Conservation (phyloP, 1,139 yeast species). For the Scheffersomyces titani region DNA sequence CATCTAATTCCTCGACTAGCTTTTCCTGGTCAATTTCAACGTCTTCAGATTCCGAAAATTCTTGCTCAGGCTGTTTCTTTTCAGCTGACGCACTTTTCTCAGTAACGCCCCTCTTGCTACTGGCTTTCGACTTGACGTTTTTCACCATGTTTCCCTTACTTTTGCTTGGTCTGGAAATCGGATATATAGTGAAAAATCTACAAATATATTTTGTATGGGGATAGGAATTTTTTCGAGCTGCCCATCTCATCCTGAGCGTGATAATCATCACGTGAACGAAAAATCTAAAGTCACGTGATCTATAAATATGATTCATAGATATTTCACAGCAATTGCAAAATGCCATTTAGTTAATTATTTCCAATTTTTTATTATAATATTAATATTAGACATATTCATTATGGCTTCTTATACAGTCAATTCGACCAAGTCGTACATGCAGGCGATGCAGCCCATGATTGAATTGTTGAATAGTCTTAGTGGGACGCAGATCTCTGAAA, state of each 20-base stretch:
- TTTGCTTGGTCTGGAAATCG: slow-evolving; percentile 8
- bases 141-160: slow-evolving; percentile 12
- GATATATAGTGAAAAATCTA: no score
- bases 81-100: neutral
- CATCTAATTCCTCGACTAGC: slow-evolving; percentile 50
- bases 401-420: slow-evolving; percentile 48
- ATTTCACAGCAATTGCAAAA: neutral
- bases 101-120: no score
- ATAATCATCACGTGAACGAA: neutral
- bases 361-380: neutral
- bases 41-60: slow-evolving; percentile 3
- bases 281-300: neutral
- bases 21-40: slow-evolving; percentile 35
- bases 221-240: no score
- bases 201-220: no score
- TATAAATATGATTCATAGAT: neutral
- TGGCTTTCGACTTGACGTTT: slow-evolving; percentile 1
- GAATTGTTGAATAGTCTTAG: slow-evolving; percentile 40
- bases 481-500: slow-evolving; percentile 17
- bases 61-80: slow-evolving; percentile 7
- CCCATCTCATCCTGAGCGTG: neutral
- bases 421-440: slow-evolving; percentile 77
- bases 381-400: neutral
- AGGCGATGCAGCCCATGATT: slow-evolving; percentile 71
- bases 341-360: neutral